Percentiles rank a stretch among this genome's conserved stretches.
These are phyloP conservation scores for Acanthochlamys bracteata DNA, from an alignment of 106 monocot species.

Conservation along the genomic window DNA sequence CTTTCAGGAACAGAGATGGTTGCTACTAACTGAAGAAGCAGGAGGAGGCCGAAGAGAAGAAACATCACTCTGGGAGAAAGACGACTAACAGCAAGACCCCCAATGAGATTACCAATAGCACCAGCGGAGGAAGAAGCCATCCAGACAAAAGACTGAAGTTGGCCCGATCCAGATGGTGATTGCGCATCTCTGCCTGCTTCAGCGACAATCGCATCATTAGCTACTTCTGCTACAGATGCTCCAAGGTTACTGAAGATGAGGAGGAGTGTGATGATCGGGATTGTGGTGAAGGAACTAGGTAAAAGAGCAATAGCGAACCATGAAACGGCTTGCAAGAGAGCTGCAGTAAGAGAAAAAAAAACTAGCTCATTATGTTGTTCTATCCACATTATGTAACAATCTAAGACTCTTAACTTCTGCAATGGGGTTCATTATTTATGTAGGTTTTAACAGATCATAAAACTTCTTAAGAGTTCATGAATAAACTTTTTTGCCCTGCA, in stretches of 20 bases:
- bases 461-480: no score
- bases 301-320: constrained; percentile 59
- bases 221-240: constrained; percentile 74
- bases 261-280: constrained; percentile 42
- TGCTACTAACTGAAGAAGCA: constrained; percentile 36
- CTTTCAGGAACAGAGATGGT: constrained; percentile 39
- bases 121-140: constrained; percentile 47
- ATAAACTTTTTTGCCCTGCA: no score
- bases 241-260: constrained; percentile 73
- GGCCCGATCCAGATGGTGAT: constrained; percentile 20
- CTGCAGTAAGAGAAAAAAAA: constrained; percentile 28
- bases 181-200: constrained; percentile 51
- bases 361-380: background rate
- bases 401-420: no score
- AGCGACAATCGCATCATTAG: constrained; percentile 82
- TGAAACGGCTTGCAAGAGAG: constrained; percentile 71
- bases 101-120: constrained; percentile 60
- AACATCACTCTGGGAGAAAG: constrained; percentile 52
- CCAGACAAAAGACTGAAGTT: constrained; percentile 66
- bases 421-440: no score
- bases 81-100: constrained; percentile 38
- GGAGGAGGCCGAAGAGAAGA: constrained; percentile 41
- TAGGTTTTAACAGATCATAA: no score
- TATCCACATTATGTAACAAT: background rate
- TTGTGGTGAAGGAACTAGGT: constrained; percentile 29